A percentile compares a stretch with the other conserved stretches of the same genome.
These are phyloP conservation scores for Podaxis sp. DNA, from an alignment of 768 basidiomycete genomes.

Conservation along the genomic window DNA sequence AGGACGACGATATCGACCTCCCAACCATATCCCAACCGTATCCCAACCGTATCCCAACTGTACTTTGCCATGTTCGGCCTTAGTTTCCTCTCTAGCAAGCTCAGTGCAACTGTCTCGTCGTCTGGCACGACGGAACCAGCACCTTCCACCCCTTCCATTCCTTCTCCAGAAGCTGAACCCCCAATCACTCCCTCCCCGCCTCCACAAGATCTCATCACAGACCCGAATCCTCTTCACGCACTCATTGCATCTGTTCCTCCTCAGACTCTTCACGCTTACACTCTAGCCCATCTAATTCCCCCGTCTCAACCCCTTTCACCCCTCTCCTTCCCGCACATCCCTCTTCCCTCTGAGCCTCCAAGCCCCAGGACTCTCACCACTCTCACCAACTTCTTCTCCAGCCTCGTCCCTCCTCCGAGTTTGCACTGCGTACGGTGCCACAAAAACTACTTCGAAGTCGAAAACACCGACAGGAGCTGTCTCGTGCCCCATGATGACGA, in stretches of 20 bases:
- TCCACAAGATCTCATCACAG: conserved; percentile 25
- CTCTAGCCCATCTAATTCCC: conserved; percentile 42
- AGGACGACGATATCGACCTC: not conserved
- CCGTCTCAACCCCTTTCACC: conserved; percentile 30
- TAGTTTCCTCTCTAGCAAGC: conserved; percentile 35
- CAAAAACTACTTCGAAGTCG: conserved; percentile 61
- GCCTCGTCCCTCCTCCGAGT: conserved; percentile 59
- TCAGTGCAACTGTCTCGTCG: conserved; percentile 14
- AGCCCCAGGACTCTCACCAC: conserved; percentile 31
- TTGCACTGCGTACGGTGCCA: conserved; percentile 79
- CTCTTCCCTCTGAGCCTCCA: conserved; percentile 33
- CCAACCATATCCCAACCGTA: not conserved
- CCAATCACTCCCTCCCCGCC: conserved; percentile 33
- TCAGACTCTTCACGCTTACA: conserved; percentile 61
- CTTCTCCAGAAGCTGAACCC: conserved; percentile 24
- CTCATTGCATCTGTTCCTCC: conserved; percentile 60
- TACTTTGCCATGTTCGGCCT: conserved; percentile 15
- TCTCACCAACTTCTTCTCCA: conserved; percentile 55
- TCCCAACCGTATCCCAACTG: not conserved
- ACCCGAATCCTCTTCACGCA: conserved; percentile 40
- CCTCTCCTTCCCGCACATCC: conserved; percentile 17
- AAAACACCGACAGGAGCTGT: conserved; percentile 70
- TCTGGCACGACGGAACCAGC: conserved; percentile 6
- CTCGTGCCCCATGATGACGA: conserved; percentile 76
- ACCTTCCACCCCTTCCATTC: conserved; percentile 12